A percentile compares a stretch with the other conserved stretches of the same genome.
Conservation (phyloP, 331 rosid species). For the Malus hybrid region DNA sequence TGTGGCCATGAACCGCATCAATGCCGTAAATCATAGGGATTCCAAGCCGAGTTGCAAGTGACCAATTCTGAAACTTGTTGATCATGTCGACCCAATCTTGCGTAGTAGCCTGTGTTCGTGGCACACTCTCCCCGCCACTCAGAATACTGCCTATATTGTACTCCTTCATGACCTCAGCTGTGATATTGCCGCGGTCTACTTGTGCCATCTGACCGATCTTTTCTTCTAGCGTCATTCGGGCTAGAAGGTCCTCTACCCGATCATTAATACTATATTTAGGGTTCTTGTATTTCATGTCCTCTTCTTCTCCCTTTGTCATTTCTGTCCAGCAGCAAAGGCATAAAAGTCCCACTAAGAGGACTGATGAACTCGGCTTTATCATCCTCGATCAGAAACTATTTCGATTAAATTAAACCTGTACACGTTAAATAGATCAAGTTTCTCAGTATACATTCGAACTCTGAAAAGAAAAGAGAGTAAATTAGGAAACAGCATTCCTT, state of each 20-base stretch:
- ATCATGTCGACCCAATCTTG: slow-evolving; percentile 5
- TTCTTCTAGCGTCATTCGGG: slow-evolving; percentile 3
- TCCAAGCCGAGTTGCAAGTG: slow-evolving; percentile 16
- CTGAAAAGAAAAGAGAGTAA: background rate
- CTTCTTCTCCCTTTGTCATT: slow-evolving; percentile 15
- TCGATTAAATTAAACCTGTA: background rate
- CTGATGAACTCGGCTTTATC: background rate
- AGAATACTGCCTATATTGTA: slow-evolving; percentile 18
- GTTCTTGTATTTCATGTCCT: slow-evolving; percentile 48
- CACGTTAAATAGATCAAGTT: background rate
- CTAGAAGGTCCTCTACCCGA: slow-evolving; percentile 19
- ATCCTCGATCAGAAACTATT: background rate
- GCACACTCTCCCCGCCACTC: slow-evolving; percentile 22
- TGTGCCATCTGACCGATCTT: slow-evolving; percentile 15
- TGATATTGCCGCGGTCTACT: background rate
- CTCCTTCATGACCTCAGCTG: slow-evolving; percentile 2
- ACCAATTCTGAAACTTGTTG: slow-evolving; percentile 15
- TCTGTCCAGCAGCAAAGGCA: slow-evolving; percentile 11
- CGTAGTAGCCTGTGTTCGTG: background rate
- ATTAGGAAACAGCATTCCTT: background rate
- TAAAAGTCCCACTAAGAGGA: slow-evolving; percentile 1
- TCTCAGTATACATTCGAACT: background rate
- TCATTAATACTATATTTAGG: slow-evolving; percentile 34
- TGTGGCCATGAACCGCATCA: slow-evolving; percentile 21
- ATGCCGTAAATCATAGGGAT: slow-evolving; percentile 20